Conservation (phyloP, 371 early-diverging fungal species). For the Rhizoclosmatium hyalinum region DNA sequence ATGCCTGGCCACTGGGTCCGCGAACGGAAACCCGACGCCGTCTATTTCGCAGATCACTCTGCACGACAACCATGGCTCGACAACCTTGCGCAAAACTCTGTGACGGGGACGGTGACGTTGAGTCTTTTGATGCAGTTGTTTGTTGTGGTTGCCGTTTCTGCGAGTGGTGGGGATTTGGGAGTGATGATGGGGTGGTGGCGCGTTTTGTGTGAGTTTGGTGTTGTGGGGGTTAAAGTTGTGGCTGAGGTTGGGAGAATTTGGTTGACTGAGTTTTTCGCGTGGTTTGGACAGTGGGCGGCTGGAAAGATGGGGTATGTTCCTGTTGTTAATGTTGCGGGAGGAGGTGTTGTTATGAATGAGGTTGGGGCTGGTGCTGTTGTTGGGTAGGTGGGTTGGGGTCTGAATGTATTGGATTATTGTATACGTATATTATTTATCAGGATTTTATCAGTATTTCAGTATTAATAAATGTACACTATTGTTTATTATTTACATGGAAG, state of each 20-base stretch:
- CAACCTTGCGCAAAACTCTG: not conserved
- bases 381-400: too few relatives aligned
- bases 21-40: not conserved
- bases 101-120: not conserved
- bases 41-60: not conserved
- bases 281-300: not conserved
- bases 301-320: not conserved
- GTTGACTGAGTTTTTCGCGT: not conserved
- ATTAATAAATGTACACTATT: too few relatives aligned
- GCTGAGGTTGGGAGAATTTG: not conserved
- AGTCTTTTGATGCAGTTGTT: not conserved
- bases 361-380: too few relatives aligned
- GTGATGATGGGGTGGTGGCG: not conserved
- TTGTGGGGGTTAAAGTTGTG: not conserved
- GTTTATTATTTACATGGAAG: too few relatives aligned
- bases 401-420: too few relatives aligned
- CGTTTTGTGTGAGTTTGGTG: not conserved
- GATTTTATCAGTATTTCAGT: too few relatives aligned
- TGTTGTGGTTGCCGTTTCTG: not conserved
- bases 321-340: not conserved
- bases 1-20: not conserved
- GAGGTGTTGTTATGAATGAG: too few relatives aligned
- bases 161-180: not conserved
- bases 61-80: not conserved
- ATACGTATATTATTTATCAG: too few relatives aligned